phyloP scores from a whole-genome alignment of 768 basidiomycete genomes.

The Kwoniella europaea region DNA sequence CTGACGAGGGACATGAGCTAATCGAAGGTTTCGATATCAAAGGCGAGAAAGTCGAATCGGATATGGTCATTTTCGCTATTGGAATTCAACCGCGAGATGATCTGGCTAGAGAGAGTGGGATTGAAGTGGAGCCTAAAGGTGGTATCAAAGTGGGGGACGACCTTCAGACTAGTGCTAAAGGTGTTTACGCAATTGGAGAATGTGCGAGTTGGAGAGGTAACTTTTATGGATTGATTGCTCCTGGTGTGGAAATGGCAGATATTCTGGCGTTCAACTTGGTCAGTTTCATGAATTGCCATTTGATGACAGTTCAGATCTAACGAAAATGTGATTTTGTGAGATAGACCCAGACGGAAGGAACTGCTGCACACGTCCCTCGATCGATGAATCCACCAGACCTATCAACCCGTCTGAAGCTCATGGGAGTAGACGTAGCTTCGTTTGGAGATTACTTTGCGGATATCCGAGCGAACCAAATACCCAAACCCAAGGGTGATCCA shows the following conservation, averaged over 20 bases:
- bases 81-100: slow-evolving; percentile 76
- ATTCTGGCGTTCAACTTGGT: slow-evolving; percentile 74
- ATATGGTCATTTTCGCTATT: slow-evolving; percentile 70
- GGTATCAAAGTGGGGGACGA: slow-evolving; percentile 68
- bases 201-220: slow-evolving; percentile 72
- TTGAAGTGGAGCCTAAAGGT: slow-evolving; percentile 63
- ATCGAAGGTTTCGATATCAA: slow-evolving; percentile 64
- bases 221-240: slow-evolving; percentile 72
- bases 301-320: too few species aligned
- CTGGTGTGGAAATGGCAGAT: slow-evolving; percentile 73
- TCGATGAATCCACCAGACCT: slow-evolving; percentile 70
- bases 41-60: slow-evolving; percentile 62
- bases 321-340: not conserved
- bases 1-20: slow-evolving; percentile 54
- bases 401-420: slow-evolving; percentile 72
- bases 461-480: slow-evolving; percentile 51
- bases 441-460: slow-evolving; percentile 73
- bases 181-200: slow-evolving; percentile 76
- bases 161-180: slow-evolving; percentile 65
- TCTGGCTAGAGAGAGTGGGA: slow-evolving; percentile 65
- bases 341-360: slow-evolving; percentile 62
- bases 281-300: not conserved
- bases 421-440: slow-evolving; percentile 64
- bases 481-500: slow-evolving; percentile 36
- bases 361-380: slow-evolving; percentile 58